phyloP scores from a whole-genome alignment of 75 land plant species.

The Selaginella moellendorffii region DNA sequence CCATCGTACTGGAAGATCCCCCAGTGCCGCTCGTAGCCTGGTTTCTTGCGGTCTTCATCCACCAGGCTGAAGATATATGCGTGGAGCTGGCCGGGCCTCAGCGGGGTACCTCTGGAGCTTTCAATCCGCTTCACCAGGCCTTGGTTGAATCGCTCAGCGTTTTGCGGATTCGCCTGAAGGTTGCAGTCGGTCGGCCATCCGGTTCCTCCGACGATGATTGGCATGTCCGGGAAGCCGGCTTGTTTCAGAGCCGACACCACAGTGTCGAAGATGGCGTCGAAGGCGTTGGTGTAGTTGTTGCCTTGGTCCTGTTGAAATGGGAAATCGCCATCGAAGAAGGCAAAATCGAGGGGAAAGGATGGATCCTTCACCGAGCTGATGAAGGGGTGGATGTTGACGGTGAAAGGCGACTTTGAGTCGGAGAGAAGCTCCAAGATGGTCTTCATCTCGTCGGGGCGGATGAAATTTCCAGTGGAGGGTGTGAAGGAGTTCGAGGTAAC shows the following conservation, averaged over 20 bases:
- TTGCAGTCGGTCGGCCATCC: slow-evolving; percentile 5
- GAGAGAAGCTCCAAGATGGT: neutral
- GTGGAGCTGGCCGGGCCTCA: neutral
- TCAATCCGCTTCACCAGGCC: neutral
- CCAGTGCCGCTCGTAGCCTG: slow-evolving; percentile 6
- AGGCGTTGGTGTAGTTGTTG: neutral
- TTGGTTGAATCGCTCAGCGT: neutral
- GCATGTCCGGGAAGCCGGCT: slow-evolving; percentile 1
- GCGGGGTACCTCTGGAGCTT: neutral
- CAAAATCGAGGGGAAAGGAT: neutral
- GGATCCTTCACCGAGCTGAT: neutral
- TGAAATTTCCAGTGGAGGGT: neutral
- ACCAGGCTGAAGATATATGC: neutral
- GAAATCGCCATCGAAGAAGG: neutral
- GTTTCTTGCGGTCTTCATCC: neutral
- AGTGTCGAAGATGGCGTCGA: neutral
- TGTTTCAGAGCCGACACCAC: neutral
- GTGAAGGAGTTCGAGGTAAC: neutral
- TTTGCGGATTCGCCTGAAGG: neutral
- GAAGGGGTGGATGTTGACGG: neutral
- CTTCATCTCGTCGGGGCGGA: neutral
- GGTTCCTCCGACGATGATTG: neutral
- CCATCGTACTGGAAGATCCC: slow-evolving; percentile 3
- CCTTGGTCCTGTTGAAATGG: neutral
- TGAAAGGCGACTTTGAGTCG: neutral